A percentile compares a stretch with the other conserved stretches of the same genome.
phyloP scores from a whole-genome alignment of 257 asterid species.

The Solanum dulcamara region DNA sequence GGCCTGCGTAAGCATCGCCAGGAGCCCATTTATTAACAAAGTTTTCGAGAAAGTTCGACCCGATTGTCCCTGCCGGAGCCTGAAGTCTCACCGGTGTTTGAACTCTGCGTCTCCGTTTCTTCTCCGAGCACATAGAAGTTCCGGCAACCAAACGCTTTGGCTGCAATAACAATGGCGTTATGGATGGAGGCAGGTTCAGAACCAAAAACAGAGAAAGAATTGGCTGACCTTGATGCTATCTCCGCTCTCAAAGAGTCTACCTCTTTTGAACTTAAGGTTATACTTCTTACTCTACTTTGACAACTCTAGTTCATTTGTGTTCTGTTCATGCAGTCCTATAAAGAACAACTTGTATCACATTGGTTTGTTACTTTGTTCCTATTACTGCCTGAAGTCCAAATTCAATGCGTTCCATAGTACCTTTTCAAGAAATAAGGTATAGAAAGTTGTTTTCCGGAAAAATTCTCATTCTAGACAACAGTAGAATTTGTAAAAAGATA shows the following conservation, averaged over 20 bases:
- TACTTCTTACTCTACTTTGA: neutral
- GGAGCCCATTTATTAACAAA: neutral
- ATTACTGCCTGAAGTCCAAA: neutral
- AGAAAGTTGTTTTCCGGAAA: neutral
- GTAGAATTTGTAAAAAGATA: neutral
- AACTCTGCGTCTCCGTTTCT: neutral
- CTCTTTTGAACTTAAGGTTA: constrained; percentile 85
- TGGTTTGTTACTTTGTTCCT: neutral
- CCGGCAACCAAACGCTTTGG: neutral
- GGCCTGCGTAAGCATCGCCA: neutral
- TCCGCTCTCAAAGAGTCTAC: constrained; percentile 67
- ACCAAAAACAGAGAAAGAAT: constrained; percentile 42
- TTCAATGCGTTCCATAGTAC: neutral
- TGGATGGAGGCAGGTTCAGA: constrained; percentile 75
- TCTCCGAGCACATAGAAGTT: neutral
- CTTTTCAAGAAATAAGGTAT: neutral
- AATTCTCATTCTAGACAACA: neutral
- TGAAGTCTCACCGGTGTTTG: neutral
- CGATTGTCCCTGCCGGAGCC: neutral
- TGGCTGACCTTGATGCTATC: constrained; percentile 62
- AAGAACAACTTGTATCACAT: neutral
- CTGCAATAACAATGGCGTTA: constrained; percentile 31
- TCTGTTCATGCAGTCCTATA: neutral
- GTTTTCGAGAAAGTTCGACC: neutral
- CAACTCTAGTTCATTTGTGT: neutral